Evolutionary conservation across 2,329 filamentous ascomycete genomes (phyloP), one percentile per base, ranked within the genome.

Genomic region (Tricladium varicosporioides): DNA sequence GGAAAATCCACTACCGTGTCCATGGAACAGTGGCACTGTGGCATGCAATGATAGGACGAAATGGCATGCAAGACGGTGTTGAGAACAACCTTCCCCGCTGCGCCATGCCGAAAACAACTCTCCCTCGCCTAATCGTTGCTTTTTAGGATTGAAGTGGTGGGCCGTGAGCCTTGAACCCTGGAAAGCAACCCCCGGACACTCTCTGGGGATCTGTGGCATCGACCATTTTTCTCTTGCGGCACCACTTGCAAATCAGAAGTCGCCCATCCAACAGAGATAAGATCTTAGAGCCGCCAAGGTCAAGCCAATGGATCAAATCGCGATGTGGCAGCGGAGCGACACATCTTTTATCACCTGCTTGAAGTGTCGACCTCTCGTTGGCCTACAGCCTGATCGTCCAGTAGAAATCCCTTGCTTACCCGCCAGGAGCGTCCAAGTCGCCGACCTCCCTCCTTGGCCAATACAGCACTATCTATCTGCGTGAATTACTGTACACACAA

Each of bases 61-160:
- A 40, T 11, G 36, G 36, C 22, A 27, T 27, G 22, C 22, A 27
- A 27, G 22, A 27, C 22, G 22, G 4, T 27, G 22, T 27, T 27
- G 22, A 27, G 22, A 53, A 22, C 9, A 4, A 8, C 14, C 36
- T 43, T 31, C 56, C 52, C 52, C 45, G 48, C 56, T 44, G 32
- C 48, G 44, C 56, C 42, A 54, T 50, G 16, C 52, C 48, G 10
- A 48, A 58, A 58, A 31, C 42, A 47, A 15, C 3, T 15, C 44
- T 18, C 18, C 16, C 33, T 59, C 57, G 57, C 42, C 53, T 56
- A 53, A 49, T 33, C n/a, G 43, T 56, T 46, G 54, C 54, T 33
- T 52, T 51, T 56, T 51, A 7, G 22, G 22, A 27, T 27, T 27
- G 22, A 27, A 27, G 22, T 7, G 7, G 22, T 27, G 22, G 22